Base-by-base conservation (phyloP, 352 stramenopile species). In the Hyaloperonospora arabidopsidis region DNA sequence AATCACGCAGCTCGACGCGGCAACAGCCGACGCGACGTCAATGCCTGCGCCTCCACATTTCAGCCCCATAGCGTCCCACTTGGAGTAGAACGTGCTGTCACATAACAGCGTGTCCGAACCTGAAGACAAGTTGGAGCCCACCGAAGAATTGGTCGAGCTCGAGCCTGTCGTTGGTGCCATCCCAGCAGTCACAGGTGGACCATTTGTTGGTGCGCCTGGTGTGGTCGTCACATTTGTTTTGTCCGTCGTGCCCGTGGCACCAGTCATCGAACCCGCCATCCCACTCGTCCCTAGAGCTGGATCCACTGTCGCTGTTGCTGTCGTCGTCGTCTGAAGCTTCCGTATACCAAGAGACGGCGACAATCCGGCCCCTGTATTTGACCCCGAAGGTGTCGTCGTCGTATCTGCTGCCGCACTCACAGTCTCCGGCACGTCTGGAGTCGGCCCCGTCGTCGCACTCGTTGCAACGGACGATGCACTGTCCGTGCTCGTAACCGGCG, bases 61-160 rank as follows among this genome's bases (percentile, higher is more conserved):
- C 46, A 93, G 65, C 1, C 77, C 76, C 14, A 86, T 62, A 15
- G 65, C 84, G 49, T 82, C 52, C 83, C 83, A 93, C 57, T 78
- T 54, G 35, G 66, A 79, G 74, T 93, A 93, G 52, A 93, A 93
- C 1, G 68, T 78, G 48, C 72, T 80, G 58, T 93, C 83, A 34
- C 83, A 93, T 12, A 60, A 71, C 44, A 92, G 69, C 10, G 61
- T 67, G 49, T 80, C 71, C 15, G 57, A 68, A 7, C 49, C 56
- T 12, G 62, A 65, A 2, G 62, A 54, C n/a, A 41, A 43, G 25
- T 32, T 32, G 0, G 54, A 59, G 23, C 45, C 57, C 11, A 54
- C 54, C 0, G 55, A 56, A 0, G 29, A 44, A 15, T 43, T 38
- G 5, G 59, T 63, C 4, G 59, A 56, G 38, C 48, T 57, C 14